Evolutionary conservation across 2,329 filamentous ascomycete species (phyloP).

Genomic region (Penicillium sp.): DNA sequence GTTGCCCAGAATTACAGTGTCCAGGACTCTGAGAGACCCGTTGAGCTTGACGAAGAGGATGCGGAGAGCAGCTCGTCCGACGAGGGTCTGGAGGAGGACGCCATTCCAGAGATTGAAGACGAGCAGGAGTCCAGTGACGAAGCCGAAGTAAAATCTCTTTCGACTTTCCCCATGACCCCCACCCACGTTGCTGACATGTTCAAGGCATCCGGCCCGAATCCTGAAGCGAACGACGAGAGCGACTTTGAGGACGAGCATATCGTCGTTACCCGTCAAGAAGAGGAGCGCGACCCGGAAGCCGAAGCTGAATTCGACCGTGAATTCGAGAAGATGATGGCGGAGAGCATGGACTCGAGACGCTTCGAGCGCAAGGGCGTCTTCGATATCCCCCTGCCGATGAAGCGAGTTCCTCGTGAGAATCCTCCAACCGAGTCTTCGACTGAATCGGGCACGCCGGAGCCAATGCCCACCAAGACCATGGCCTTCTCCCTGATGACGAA

Average conservation of each 20-base stretch:
- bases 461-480: conserved; percentile 66
- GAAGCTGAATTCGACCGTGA: conserved; percentile 98
- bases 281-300: conserved; percentile 86
- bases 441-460: conserved; percentile 27
- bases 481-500: conserved; percentile 96
- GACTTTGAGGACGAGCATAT: conserved; percentile 84
- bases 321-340: conserved; percentile 97
- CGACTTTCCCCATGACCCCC: not conserved
- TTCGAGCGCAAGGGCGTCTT: conserved; percentile 94
- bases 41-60: conserved; percentile 75
- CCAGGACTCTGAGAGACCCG: conserved; percentile 67
- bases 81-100: conserved; percentile 70
- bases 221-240: conserved; percentile 46
- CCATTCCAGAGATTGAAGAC: conserved; percentile 57
- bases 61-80: conserved; percentile 73
- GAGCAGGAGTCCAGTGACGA: conserved; percentile 55
- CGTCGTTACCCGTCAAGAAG: conserved; percentile 85
- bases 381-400: conserved; percentile 95
- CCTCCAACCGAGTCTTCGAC: conserved; percentile 43
- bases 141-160: conserved; percentile 38
- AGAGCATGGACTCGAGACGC: conserved; percentile 92
- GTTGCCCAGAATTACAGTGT: conserved; percentile 86
- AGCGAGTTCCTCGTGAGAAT: conserved; percentile 64
- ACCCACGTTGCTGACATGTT: conserved; percentile 8
- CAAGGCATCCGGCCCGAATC: conserved; percentile 48